Evolutionary conservation across 306 rosid genomes (phyloP), one percentile per base, ranked within the genome.

Genomic region (Echinosophora koreensis): DNA sequence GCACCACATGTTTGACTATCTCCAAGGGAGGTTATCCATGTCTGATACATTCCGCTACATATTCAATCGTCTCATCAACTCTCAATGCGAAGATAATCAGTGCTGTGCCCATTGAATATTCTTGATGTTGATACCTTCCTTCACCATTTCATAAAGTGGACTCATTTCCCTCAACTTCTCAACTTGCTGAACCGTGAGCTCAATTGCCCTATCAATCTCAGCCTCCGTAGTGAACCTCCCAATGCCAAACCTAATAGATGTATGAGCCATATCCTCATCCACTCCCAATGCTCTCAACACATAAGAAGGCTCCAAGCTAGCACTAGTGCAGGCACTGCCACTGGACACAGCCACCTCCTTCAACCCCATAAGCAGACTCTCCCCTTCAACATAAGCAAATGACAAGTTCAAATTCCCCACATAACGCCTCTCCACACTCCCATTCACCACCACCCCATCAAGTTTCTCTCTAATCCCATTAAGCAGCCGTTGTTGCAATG

Each of bases 211-310:
- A 44, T 95, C 98, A 68, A 95, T 88, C 84, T 95, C 98, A 41
- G 78, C 97, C 87, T 92, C 97, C 0, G 95, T 92, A 2, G 97
- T 95, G 84, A 95, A 95, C 89, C 97, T 87, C 61, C 98, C 98
- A 84, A 92, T 92, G 41, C 98, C 97, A 57, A 95, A 95, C 88
- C 97, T 83, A 71, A 95, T 95, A 2, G 98, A 95, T 51, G 99
- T 95, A 30, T 95, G 99, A 18, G 97, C 99, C 99, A 92, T 92
- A 67, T 92, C 97, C 82, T 95, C 98, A n/a, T 95, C 97, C 82
- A 95, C 98, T 37, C 99, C 99, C 82, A 95, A 74, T 0, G 99
- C 99, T 74, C 97, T 89, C 91, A 92, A 82, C 51, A 92, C 99
- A 81, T 95, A 92, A 0, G 99, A 92, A 0, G 97, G 99, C 90